Evolutionary conservation across 345 rosid genomes (phyloP), one percentile per base, ranked within the genome.

Genomic region (Psidium guajava): DNA sequence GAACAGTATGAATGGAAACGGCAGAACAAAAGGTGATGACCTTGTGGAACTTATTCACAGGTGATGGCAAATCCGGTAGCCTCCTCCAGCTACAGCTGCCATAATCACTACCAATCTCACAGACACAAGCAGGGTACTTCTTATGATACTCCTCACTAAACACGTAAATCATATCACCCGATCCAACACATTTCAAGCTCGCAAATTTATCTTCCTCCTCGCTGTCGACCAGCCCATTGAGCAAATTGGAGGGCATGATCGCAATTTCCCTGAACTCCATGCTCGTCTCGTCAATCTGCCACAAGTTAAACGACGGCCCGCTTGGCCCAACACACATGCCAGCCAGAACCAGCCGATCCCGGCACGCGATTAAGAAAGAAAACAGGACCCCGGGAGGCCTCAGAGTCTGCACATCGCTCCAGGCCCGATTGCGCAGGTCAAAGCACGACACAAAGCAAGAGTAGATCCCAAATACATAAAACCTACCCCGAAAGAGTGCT

Each of bases 41-140:
- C 85, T 95, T 94, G 86, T 94, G 99, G 84, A 95, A 95, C 92
- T 96, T 92, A 83, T 95, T 96, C 49, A 96, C 95, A 6, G 95
- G 97, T 8, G 90, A 94, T 27, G 96, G 94, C 92, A 94, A 89
- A 15, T 44, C 91, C 27, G 98, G 99, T 81, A 96, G 81, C 88
- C 91, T 93, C 90, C 95, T 91, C 99, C 99, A 95, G 82, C 90
- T 89, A 83, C 92, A 92, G 24, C 85, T 88, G 0, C 88, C 91
- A 18, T 88, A 59, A 27, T 27, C 84, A 42, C 89, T 85, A 56
- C 51, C 69, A 42, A 96, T 91, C 90, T 96, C 93, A 87, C 98
- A 94, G 10, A 95, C 86, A 87, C 98, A 96, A 90, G 99, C 95
- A n/a, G 98, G 98, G 89, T 93, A 96, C 53, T 90, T 94, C 87